Base-by-base conservation (phyloP, 106 monocot genomes). In the Allium fistulosum region DNA sequence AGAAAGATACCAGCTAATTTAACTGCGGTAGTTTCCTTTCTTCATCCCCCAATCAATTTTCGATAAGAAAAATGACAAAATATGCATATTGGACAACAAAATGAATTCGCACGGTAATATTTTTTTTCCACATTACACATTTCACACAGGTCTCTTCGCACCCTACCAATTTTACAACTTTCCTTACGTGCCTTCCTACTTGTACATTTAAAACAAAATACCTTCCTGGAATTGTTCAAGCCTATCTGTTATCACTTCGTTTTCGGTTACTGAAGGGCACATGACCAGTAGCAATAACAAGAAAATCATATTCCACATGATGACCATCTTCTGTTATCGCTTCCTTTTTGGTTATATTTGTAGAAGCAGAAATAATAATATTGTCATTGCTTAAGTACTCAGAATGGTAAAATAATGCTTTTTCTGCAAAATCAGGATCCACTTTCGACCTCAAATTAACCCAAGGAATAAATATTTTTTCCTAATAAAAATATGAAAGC, bases 381-480 rank as follows among this genome's bases (percentile, higher is more conserved):
- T 49, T 66, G 14, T 69, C 85, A 18, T 77, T 58, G 48, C 51
- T 65, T 26, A 87, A 49, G 74, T 82, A 82, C 14, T 79, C 82
- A 4, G 67, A 53, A 66, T 82, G 86, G 45, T 79, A 70, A 55
- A 87, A 71, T 13, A 87, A 11, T 53, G 82, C 12, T 63, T 71
- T 82, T 58, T 74, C 86, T 13, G 86, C 79, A 53, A 87, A 59
- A 9, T 73, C 15, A 13, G 82, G 82, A 12, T 87, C 82, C 48
- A 87, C 82, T 63, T 66, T 87, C 7, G 82, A 74, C 65, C 82
- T 73, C 62, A 80, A 16, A n/a, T 65, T 76, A 10, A 88, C 86
- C 93, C 93, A 93, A 53, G 93, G 80, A 49, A 86, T 81, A 81
- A 81, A 17, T 88, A 84, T 26, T 84, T 80, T 57, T 84, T 79